Percentiles rank a stretch among this genome's conserved stretches.
Evolutionary conservation across 129 eudicot genomes (phyloP).

Genomic region (Helichrysum umbraculigerum): DNA sequence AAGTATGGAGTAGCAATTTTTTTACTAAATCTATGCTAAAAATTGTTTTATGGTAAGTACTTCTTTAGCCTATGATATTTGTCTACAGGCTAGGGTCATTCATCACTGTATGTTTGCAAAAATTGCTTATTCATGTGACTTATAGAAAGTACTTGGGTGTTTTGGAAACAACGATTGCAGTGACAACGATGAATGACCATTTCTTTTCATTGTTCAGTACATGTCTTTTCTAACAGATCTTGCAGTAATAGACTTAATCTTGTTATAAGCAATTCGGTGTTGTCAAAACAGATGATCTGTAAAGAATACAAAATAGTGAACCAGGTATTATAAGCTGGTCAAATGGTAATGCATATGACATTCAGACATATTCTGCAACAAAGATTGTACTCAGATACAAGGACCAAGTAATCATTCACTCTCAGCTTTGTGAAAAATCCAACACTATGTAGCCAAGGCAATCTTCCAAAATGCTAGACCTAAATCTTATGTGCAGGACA

Average conservation of each 20-base stretch:
- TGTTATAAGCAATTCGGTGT: background rate
- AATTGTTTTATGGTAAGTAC: background rate
- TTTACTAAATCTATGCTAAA: background rate
- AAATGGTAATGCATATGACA: background rate
- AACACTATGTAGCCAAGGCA: slow-evolving; percentile 24
- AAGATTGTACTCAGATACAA: background rate
- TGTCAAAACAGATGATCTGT: background rate
- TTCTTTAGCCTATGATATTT: background rate
- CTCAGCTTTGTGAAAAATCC: slow-evolving; percentile 16
- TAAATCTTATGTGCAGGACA: slow-evolving; percentile 37
- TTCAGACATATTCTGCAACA: background rate
- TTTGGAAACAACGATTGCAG: background rate
- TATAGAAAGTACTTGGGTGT: background rate
- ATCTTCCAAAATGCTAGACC: slow-evolving; percentile 28
- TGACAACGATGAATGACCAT: slow-evolving; percentile 16
- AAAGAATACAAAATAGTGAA: background rate
- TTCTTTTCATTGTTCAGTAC: slow-evolving; percentile 7
- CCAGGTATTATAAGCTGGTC: background rate
- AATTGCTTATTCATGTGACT: too few relatives aligned
- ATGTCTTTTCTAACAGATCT: background rate
- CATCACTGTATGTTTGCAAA: background rate
- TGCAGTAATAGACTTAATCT: background rate
- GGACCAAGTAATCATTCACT: slow-evolving; percentile 18
- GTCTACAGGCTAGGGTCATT: background rate
- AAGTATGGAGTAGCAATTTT: background rate